These are phyloP conservation scores for Saccharomyces hybrid DNA, from an alignment of 1,139 yeast species.

Conservation along the genomic window DNA sequence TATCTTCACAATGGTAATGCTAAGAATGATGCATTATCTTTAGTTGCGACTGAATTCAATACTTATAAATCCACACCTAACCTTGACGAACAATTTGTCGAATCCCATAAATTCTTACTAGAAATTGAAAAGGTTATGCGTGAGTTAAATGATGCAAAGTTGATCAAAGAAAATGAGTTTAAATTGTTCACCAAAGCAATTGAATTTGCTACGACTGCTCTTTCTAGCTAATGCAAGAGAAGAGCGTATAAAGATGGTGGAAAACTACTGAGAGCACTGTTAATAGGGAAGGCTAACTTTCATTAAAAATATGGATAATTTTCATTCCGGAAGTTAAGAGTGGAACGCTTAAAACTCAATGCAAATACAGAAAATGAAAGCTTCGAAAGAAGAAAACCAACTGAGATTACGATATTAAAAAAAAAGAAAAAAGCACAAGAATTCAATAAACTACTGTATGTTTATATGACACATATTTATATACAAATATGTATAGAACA, in stretches of 20 bases:
- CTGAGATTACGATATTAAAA: not conserved
- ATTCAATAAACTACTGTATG: not conserved
- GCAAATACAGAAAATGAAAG: not conserved
- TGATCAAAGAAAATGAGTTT: conserved; percentile 19
- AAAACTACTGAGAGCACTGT: not conserved
- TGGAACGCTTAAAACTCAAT: not conserved
- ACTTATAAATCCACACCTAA: conserved; percentile 26
- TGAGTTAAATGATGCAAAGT: conserved; percentile 13
- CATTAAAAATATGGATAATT: no score
- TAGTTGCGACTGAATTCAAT: conserved; percentile 26
- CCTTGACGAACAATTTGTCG: conserved; percentile 24
- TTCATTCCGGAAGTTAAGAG: not conserved
- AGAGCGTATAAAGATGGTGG: not conserved
- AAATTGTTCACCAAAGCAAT: conserved; percentile 18
- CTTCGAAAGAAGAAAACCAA: not conserved
- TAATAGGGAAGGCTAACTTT: not conserved
- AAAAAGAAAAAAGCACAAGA: not conserved
- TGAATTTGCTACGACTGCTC: conserved; percentile 18
- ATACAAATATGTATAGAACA: not conserved
- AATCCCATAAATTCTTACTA: conserved; percentile 19
- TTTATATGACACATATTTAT: not conserved
- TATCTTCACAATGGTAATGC: conserved; percentile 29
- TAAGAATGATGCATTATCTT: conserved; percentile 25
- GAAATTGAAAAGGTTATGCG: conserved; percentile 15
- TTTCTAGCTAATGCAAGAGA: conserved; percentile 2